phyloP scores from a whole-genome alignment of 1,284 basidiomycete genomes.

The Cutaneotrichosporon curvatum region DNA sequence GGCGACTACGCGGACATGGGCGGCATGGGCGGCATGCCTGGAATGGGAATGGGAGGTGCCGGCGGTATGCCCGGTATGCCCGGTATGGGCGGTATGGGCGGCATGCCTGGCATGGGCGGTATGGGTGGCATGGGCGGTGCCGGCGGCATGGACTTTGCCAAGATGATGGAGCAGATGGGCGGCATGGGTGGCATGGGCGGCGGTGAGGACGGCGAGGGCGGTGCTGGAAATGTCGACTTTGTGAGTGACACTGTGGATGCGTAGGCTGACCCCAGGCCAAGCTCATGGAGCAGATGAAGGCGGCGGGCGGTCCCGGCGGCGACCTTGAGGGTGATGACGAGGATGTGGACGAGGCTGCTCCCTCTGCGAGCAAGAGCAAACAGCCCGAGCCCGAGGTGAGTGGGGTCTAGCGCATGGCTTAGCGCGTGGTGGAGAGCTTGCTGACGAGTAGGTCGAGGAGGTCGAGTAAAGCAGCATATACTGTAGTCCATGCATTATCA shows the following conservation, averaged over 20 bases:
- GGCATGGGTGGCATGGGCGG: slow-evolving; percentile 33
- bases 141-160: slow-evolving; percentile 49
- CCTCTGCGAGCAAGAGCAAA: slow-evolving; percentile 20
- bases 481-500: slow-evolving; percentile 2
- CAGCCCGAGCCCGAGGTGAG: slow-evolving; percentile 11
- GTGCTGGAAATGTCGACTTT: slow-evolving; percentile 25
- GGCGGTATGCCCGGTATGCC: slow-evolving; percentile 37
- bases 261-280: slow-evolving; percentile 21
- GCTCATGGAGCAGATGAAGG: slow-evolving; percentile 32
- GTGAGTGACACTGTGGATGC: no score
- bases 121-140: slow-evolving; percentile 49
- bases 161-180: slow-evolving; percentile 45
- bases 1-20: slow-evolving; percentile 8
- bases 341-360: slow-evolving; percentile 35
- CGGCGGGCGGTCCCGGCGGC: slow-evolving; percentile 36
- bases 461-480: slow-evolving; percentile 25
- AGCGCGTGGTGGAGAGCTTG: no score
- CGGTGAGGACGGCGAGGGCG: slow-evolving; percentile 41
- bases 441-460: no score
- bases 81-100: slow-evolving; percentile 25
- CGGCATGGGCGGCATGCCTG: slow-evolving; percentile 20
- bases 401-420: no score
- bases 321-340: slow-evolving; percentile 37
- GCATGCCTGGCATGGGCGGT: slow-evolving; percentile 39
- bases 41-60: slow-evolving; percentile 37